Evolutionary conservation across 805 yeast species (phyloP).

Genomic region (Dipodascus geniculatus): DNA sequence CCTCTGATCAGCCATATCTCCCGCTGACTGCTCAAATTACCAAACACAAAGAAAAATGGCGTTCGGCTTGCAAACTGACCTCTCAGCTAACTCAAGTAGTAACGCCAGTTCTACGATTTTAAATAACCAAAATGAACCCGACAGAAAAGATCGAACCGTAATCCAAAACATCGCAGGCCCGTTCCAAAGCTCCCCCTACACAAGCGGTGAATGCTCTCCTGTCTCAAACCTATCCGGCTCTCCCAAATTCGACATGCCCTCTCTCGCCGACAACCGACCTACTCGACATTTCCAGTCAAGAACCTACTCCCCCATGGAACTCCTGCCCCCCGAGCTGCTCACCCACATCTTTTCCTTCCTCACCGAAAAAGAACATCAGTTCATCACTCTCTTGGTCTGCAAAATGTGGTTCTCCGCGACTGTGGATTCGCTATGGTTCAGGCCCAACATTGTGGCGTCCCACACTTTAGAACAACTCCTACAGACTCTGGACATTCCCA

Average conservation of each 20-base stretch:
- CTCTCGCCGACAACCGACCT: not conserved
- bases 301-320: not conserved
- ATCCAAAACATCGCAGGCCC: not conserved
- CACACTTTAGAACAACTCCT: conserved; percentile 40
- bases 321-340: conserved; percentile 36
- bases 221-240: not conserved
- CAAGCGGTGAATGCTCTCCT: not conserved
- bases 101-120: not conserved
- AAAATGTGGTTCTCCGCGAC: conserved; percentile 68
- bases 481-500: conserved; percentile 37
- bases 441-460: conserved; percentile 58
- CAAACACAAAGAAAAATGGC: no score
- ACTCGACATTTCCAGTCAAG: not conserved
- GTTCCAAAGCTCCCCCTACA: not conserved
- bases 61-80: not conserved
- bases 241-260: not conserved
- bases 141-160: not conserved
- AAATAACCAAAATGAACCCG: not conserved
- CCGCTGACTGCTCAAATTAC: no score
- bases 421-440: conserved; percentile 74
- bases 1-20: no score
- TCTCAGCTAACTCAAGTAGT: not conserved
- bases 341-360: conserved; percentile 14
- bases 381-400: conserved; percentile 50
- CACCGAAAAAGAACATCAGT: conserved; percentile 14